A percentile compares a stretch with the other conserved stretches of the same genome.
Conservation (phyloP, 768 basidiomycete genomes). For the Boletus insuetus region DNA sequence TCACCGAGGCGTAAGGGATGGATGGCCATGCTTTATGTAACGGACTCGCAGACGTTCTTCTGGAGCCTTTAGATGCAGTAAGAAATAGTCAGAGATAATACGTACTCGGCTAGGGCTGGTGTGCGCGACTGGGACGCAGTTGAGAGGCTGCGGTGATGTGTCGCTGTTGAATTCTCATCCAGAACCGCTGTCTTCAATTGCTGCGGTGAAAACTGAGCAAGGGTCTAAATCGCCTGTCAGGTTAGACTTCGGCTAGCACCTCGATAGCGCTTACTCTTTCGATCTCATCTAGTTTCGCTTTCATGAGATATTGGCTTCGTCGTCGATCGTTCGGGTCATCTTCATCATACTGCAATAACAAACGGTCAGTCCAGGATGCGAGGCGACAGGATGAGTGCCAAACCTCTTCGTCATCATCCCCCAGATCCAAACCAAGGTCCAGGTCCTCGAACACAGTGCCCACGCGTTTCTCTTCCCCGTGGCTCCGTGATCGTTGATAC, state of each 20-base stretch:
- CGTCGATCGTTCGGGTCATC: constrained; percentile 72
- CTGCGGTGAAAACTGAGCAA: constrained; percentile 67
- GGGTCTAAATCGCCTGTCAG: constrained; percentile 40
- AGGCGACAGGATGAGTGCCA: constrained; percentile 19
- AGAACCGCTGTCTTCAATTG: constrained; percentile 21
- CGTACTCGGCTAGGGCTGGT: constrained; percentile 19
- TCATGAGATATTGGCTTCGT: constrained; percentile 73
- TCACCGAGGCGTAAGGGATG: constrained; percentile 41
- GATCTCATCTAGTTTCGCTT: constrained; percentile 74
- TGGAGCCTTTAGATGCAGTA: constrained; percentile 7
- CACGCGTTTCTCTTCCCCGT: constrained; percentile 43
- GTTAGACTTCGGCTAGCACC: neutral
- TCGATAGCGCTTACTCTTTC: constrained; percentile 51
- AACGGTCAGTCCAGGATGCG: constrained; percentile 13
- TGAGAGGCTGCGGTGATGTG: constrained; percentile 19
- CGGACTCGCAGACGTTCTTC: constrained; percentile 9
- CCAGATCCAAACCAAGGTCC: constrained; percentile 41
- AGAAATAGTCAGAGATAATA: constrained; percentile 7
- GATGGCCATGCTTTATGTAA: constrained; percentile 40
- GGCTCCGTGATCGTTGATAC: constrained; percentile 30
- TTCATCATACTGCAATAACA: constrained; percentile 52
- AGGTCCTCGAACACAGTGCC: constrained; percentile 46
- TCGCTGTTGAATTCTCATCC: constrained; percentile 22
- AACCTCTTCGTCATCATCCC: constrained; percentile 43
- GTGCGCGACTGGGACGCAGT: constrained; percentile 9